Evolutionary conservation across 1,284 basidiomycete genomes (phyloP).

Genomic region (Vanrija pseudolonga): DNA sequence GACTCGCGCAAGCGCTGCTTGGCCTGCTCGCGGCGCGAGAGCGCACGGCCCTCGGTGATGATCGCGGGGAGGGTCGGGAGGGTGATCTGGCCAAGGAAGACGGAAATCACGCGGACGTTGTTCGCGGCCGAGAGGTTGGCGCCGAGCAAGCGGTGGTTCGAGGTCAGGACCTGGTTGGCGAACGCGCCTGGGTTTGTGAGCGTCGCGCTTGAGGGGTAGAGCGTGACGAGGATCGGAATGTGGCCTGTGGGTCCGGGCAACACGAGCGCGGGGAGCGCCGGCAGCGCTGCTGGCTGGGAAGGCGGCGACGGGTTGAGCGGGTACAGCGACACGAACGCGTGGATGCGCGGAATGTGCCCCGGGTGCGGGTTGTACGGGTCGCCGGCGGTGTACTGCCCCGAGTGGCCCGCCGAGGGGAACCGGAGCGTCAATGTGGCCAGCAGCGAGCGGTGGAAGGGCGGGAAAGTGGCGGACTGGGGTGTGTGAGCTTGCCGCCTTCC

Average conservation of each 20-base stretch:
- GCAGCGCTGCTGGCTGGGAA: constrained; percentile 37
- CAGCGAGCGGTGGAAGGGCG: constrained; percentile 46
- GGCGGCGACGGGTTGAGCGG: constrained; percentile 41
- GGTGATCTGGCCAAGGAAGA: constrained; percentile 36
- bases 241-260: constrained; percentile 21
- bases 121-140: constrained; percentile 37
- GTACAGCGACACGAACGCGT: constrained; percentile 46
- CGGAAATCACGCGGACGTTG: constrained; percentile 29
- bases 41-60: constrained; percentile 24
- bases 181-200: constrained; percentile 40
- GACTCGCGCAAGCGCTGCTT: constrained; percentile 23
- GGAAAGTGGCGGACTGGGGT: constrained; percentile 37
- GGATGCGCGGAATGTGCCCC: constrained; percentile 36
- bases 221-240: constrained; percentile 34
- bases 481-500: neutral
- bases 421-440: constrained; percentile 45
- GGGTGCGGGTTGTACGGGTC: constrained; percentile 42
- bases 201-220: constrained; percentile 42
- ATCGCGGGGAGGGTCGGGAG: constrained; percentile 38
- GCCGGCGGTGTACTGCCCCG: constrained; percentile 14
- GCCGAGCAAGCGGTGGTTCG: constrained; percentile 38
- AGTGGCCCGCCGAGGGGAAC: constrained; percentile 25
- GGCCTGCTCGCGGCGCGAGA: constrained; percentile 30
- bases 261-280: constrained; percentile 44
- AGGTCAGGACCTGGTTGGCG: constrained; percentile 39